Conservation (phyloP, 345 rosid species). For the Gynandropsis gynandra region DNA sequence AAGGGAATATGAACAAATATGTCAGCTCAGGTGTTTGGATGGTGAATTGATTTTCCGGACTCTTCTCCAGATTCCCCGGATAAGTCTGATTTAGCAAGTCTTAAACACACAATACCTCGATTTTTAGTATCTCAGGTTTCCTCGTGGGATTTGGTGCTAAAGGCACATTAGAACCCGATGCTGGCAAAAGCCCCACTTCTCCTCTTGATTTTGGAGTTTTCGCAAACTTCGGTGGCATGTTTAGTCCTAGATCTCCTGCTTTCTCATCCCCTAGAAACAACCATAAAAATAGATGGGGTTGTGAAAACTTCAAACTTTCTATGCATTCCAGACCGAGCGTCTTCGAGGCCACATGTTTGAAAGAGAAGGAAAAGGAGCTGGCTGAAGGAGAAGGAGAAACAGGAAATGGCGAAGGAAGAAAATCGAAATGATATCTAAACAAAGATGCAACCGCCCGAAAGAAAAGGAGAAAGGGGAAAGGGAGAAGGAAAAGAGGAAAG, state of each 20-base stretch:
- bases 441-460: too few species aligned
- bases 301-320: conserved; percentile 49
- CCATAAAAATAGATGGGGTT: conserved; percentile 36
- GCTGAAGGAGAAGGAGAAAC: too few species aligned
- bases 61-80: conserved; percentile 17
- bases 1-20: too few species aligned
- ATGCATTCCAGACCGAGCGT: too few species aligned
- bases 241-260: conserved; percentile 35
- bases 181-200: conserved; percentile 50
- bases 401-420: too few species aligned
- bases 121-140: conserved; percentile 35
- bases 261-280: conserved; percentile 22
- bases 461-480: too few species aligned
- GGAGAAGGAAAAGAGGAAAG: too few species aligned
- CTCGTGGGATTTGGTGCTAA: conserved; percentile 19
- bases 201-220: conserved; percentile 50
- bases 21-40: neutral
- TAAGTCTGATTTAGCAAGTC: conserved; percentile 12
- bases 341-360: too few species aligned
- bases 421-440: too few species aligned
- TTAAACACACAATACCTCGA: conserved; percentile 30
- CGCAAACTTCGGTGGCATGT: conserved; percentile 42
- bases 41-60: conserved; percentile 16
- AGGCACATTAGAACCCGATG: conserved; percentile 33
- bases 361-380: too few species aligned